Evolutionary conservation across 2,329 filamentous ascomycete species (phyloP), one percentile per base, ranked within the genome.

Genomic region (Hortaea sp.): DNA sequence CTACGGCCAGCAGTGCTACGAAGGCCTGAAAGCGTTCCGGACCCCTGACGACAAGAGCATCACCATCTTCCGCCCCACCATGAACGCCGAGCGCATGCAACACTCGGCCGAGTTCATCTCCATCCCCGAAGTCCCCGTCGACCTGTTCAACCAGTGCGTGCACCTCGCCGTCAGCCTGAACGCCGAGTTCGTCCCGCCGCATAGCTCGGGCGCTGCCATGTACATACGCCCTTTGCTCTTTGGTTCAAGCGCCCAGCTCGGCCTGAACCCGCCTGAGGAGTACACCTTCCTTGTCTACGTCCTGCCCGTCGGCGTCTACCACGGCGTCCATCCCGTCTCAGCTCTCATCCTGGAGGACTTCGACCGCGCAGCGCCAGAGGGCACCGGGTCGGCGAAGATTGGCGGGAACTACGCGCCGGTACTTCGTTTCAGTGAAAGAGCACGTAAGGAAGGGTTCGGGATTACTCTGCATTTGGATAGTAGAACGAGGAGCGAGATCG

Each of bases 11-110:
- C 92, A 97, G 71, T 90, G 88, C 59, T 98, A 94, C 73, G 92
- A 98, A 66, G 92, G 92, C n/a, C 81, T 97, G 65, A 97, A 97
- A 69, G 89, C 90, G 46, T 95, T 95, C 77, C 88, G 90, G 52
- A 73, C 76, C 2, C 85, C 88, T 12, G 72, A 76, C 48, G 79
- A 84, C 65, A 64, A 73, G 49, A 68, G 70, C 49, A 89, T 97
- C 69, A 79, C 81, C 63, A 79, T 97, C 65, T 97, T 97, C 79
- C 84, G 90, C 4, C 86, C 90, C 0, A 76, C 82, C 60, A 81
- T 83, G 63, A 97, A 97, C 66, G 92, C 89, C 34, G 68, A 71
- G 38, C 86, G 90, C 49, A 79, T 97, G 74, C 84, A 88, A 63
- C 81, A 88, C 71, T 92, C 85, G 10, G 87, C 88, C 39, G 79